Base-by-base conservation (phyloP, 108 stramenopile species). In the Licmophora abbreviata region DNA sequence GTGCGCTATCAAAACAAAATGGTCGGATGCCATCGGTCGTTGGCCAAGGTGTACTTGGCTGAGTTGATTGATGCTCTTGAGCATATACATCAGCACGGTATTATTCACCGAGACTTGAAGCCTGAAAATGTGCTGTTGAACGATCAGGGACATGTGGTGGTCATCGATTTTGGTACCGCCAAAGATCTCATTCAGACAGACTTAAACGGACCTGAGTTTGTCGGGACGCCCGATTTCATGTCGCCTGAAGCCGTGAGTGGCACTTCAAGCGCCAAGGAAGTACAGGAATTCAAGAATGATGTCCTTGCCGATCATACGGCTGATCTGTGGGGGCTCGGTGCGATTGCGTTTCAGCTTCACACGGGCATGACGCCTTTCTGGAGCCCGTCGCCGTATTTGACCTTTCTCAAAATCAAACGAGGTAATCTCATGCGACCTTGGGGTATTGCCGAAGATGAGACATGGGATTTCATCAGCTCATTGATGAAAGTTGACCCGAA, bases 191-290 rank as follows among this genome's bases (percentile, higher is more conserved):
- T 94, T 17, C 53, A 88, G 24, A 86, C 85, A 0, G 91, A 94
- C 53, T 70, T 97, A 59, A 99, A 99, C 62, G 98, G 98, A 2
- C 96, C 95, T 10, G 95, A 99, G 47, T 99, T 99, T 65, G 96
- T 97, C 2, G 98, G 98, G 5, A 98, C 98, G n/a, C 93, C 98
- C 0, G 95, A 99, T 63, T 99, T 95, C 64, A 97, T 99, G 98
- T 62, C 76, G 23, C 98, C 98, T 3, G 95, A 96, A 61, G 84
- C 87, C 0, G 89, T 97, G 32, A 73, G 71, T n/a, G 85, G 81
- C 26, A 65, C 66, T 45, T 66, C 58, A 5, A 66, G 64, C 0
- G 64, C 54, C 57, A 54, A 23, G 8, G 33, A 33, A 35, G 21
- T 21, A 22, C 51, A 35, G 61, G 44, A 7, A 37, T 22, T 20